Percentiles rank a stretch among this genome's conserved stretches.
Evolutionary conservation across 225 moss, liverwort and hornwort species (phyloP).

Genomic region (Thuidium tamariscinum): DNA sequence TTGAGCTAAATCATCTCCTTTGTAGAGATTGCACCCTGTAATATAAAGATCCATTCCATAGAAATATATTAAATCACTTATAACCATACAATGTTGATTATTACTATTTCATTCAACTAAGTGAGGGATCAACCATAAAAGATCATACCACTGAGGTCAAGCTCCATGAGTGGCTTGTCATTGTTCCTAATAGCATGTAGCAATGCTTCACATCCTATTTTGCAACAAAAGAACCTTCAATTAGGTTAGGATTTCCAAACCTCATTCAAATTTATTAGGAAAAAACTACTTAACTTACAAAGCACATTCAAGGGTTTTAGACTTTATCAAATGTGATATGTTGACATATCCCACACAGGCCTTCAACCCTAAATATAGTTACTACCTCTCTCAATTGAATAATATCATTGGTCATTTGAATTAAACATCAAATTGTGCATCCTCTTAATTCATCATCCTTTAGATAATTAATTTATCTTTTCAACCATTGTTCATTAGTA

Average conservation of each 20-base stretch:
- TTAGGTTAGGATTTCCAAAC: background rate
- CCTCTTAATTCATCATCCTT: background rate
- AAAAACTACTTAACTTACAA: background rate
- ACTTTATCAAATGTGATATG: background rate
- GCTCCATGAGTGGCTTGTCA: constrained; percentile 41
- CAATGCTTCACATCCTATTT: constrained; percentile 35
- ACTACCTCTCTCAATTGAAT: background rate
- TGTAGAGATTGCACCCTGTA: constrained; percentile 46
- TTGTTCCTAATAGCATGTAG: constrained; percentile 33
- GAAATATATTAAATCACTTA: background rate
- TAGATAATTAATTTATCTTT: background rate
- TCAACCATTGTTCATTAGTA: background rate
- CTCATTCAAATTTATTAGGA: background rate
- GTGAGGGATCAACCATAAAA: background rate
- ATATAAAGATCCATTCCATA: background rate
- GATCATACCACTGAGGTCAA: constrained; percentile 39
- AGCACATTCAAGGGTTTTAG: background rate
- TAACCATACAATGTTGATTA: background rate
- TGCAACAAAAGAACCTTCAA: background rate
- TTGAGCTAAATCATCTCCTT: constrained; percentile 42
- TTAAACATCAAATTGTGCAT: background rate
- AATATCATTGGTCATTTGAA: background rate
- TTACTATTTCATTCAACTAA: background rate
- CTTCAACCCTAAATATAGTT: background rate
- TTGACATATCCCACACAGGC: background rate